These are phyloP conservation scores for Trichomonascaceae sp. DNA, from an alignment of 1,139 yeast genomes.

Conservation along the genomic window DNA sequence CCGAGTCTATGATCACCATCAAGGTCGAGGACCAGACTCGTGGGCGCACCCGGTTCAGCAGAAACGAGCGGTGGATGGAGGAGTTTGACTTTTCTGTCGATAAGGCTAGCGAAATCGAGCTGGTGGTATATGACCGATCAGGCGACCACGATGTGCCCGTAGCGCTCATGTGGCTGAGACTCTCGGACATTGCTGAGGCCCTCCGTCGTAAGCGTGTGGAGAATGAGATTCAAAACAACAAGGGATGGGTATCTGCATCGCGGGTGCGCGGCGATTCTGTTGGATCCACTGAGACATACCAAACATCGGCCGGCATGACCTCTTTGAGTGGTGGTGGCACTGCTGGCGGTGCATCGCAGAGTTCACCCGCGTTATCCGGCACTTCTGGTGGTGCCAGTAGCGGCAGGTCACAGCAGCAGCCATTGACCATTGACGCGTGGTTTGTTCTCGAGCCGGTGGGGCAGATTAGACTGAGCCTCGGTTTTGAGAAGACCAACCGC, in stretches of 20 bases:
- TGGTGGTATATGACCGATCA: conserved; percentile 70
- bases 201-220: conserved; percentile 82
- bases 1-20: conserved; percentile 66
- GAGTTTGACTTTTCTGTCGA: conserved; percentile 70
- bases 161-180: conserved; percentile 83
- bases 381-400: conserved; percentile 1
- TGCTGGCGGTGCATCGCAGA: conserved; percentile 1
- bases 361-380: not conserved
- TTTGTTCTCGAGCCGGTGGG: conserved; percentile 90
- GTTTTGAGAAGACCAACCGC: conserved; percentile 60
- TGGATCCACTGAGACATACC: not conserved
- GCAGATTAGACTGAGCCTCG: conserved; percentile 62
- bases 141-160: conserved; percentile 66
- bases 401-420: no score
- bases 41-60: conserved; percentile 60
- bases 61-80: conserved; percentile 78
- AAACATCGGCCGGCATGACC: not conserved
- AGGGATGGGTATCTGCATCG: conserved; percentile 80
- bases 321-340: conserved; percentile 1
- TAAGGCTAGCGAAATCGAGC: conserved; percentile 82
- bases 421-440: conserved; percentile 53
- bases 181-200: conserved; percentile 88
- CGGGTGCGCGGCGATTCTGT: conserved; percentile 21
- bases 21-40: conserved; percentile 80
- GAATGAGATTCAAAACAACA: conserved; percentile 44